These are phyloP conservation scores for Boletus eberwhitei DNA, from an alignment of 768 basidiomycete genomes.

Conservation along the genomic window DNA sequence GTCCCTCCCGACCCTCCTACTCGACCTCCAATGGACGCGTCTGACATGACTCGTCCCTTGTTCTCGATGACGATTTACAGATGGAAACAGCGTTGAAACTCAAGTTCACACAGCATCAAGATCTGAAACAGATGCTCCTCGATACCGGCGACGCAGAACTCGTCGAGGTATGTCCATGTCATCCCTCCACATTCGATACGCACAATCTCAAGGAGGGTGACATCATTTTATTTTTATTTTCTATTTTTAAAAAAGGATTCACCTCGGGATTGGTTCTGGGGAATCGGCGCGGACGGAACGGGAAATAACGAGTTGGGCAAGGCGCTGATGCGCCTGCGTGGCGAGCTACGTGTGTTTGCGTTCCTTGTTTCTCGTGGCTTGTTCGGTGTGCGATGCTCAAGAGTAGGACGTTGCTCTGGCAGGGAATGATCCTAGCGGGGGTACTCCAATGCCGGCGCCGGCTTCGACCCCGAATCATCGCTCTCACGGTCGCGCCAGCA, in stretches of 20 bases:
- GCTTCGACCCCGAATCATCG: slow-evolving; percentile 3
- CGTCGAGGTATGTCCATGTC: slow-evolving; percentile 50
- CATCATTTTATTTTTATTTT: not conserved
- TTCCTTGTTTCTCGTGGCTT: not conserved
- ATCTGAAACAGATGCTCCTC: slow-evolving; percentile 59
- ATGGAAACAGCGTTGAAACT: slow-evolving; percentile 62
- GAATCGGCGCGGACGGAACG: slow-evolving; percentile 59
- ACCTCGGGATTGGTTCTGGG: slow-evolving; percentile 75
- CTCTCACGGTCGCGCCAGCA: not conserved
- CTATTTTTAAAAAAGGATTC: slow-evolving; percentile 49
- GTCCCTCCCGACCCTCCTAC: not conserved
- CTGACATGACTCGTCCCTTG: not conserved
- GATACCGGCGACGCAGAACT: slow-evolving; percentile 62
- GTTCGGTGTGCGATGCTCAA: slow-evolving; percentile 4
- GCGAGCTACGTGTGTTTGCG: slow-evolving; percentile 41
- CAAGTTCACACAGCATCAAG: slow-evolving; percentile 68
- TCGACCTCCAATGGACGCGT: not conserved
- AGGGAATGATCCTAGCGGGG: slow-evolving; percentile 13
- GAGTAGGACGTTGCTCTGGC: not conserved
- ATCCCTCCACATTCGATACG: not conserved
- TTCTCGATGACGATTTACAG: slow-evolving; percentile 27
- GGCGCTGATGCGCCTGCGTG: slow-evolving; percentile 60
- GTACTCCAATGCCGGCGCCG: not conserved
- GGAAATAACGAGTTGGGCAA: slow-evolving; percentile 75
- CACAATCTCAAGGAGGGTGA: not conserved